phyloP scores from a whole-genome alignment of 2,329 filamentous ascomycete genomes.

The Colletotrichum sp. region DNA sequence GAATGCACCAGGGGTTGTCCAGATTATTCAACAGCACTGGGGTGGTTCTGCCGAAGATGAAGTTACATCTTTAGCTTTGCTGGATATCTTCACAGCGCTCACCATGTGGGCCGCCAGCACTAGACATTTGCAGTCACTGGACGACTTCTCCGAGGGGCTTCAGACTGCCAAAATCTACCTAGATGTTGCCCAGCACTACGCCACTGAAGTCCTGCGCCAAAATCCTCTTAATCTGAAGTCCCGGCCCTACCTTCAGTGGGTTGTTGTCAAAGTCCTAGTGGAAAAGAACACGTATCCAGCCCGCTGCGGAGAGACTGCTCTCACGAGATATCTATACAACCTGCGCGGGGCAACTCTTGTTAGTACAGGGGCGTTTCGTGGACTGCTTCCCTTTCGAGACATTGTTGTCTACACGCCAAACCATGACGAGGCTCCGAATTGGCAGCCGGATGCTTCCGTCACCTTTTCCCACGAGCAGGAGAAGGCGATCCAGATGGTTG shows the following conservation, averaged over 20 bases:
- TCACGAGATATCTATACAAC: accelerated
- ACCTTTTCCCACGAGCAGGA: neutral
- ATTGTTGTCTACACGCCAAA: too few relatives aligned
- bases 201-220: neutral
- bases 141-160: too few relatives aligned
- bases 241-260: neutral
- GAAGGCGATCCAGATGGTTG: neutral
- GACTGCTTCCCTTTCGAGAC: too few relatives aligned
- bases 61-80: neutral
- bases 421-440: neutral
- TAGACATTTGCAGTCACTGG: too few relatives aligned
- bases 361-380: accelerated
- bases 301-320: too few relatives aligned
- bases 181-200: neutral
- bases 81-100: neutral
- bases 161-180: neutral
- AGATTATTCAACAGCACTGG: neutral
- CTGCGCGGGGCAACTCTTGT: neutral
- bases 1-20: accelerated
- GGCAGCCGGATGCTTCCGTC: neutral
- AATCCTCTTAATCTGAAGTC: neutral
- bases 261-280: neutral
- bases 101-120: neutral
- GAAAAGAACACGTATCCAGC: too few relatives aligned
- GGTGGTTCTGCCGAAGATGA: neutral